Base-by-base conservation (phyloP, 225 moss, liverwort and hornwort species). In the Lunularia cruciata region DNA sequence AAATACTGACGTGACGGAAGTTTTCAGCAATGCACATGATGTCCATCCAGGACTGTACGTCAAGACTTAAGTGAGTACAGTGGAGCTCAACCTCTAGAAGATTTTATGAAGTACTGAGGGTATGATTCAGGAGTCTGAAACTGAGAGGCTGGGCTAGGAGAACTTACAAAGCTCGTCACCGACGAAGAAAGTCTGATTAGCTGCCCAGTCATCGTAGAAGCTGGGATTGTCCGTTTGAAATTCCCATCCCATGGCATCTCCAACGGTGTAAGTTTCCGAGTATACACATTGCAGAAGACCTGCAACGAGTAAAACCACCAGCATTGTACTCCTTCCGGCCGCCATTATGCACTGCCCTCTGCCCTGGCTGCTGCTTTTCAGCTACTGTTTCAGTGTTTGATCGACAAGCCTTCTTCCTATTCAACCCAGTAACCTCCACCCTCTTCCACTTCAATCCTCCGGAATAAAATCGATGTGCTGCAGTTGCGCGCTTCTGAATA, bases 131-230 rank as follows among this genome's bases (percentile, higher is more conserved):
- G n/a, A n/a, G n/a, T n/a, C n/a, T n/a, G n/a, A 13, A 18, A 58
- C 3, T 16, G 35, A 2, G 8, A 1, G 37, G 8, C 23, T 5
- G 19, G 11, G 10, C 8, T 9, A 16, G 27, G 32, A 16, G 10
- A 30, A 45, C 71, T 32, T 71, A 71, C 71, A 34, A 18, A 71
- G 71, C 35, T 59, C 22, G 36, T 71, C 71, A 14, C 71, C 71
- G 20, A 71, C 71, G 25, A 46, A 10, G 33, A 71, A 47, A 4
- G 45, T 31, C 35, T 71, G 58, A 19, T 47, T 11, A 23, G 28
- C n/a, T 9, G 60, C 58, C 60, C 60, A 59, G 60, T 71, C 71
- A 19, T 71, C 71, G 60, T 60, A 71, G 48, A 71, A 71, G 0
- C 59, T 71, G 8, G 11, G 33, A 1, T 23, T 15, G 36, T 54